Evolutionary conservation across 768 basidiomycete species (phyloP).

Genomic region (Mycena epipterygia): DNA sequence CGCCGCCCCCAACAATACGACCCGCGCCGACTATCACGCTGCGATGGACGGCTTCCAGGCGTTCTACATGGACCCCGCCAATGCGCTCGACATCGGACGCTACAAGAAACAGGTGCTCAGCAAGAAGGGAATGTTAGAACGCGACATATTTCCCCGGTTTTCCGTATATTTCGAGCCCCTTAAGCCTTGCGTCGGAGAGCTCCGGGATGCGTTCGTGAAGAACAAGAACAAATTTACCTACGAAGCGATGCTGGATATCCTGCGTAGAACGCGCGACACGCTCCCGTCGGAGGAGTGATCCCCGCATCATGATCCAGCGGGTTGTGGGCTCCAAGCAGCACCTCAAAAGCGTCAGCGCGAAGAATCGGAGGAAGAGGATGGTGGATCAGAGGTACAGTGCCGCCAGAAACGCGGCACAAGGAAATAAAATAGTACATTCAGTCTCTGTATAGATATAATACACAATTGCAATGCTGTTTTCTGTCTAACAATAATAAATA

Average conservation of each 20-base stretch:
- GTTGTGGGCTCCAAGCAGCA: neutral
- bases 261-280: constrained; percentile 16
- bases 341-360: neutral
- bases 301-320: neutral
- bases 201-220: constrained; percentile 16
- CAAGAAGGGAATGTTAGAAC: constrained; percentile 5
- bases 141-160: neutral
- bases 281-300: constrained; percentile 11
- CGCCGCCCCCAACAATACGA: constrained; percentile 20
- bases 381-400: neutral
- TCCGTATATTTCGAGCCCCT: constrained; percentile 15
- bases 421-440: neutral
- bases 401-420: neutral
- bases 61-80: neutral
- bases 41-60: neutral
- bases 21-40: neutral
- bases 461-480: constrained; percentile 9
- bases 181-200: constrained; percentile 12
- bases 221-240: constrained; percentile 15
- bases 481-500: neutral
- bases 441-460: neutral
- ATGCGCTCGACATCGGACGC: neutral
- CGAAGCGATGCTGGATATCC: constrained; percentile 20
- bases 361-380: neutral
- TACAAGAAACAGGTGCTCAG: constrained; percentile 9